Evolutionary conservation across 2,329 filamentous ascomycete species (phyloP), one percentile per base, ranked within the genome.

Genomic region (Fusarium longipes): DNA sequence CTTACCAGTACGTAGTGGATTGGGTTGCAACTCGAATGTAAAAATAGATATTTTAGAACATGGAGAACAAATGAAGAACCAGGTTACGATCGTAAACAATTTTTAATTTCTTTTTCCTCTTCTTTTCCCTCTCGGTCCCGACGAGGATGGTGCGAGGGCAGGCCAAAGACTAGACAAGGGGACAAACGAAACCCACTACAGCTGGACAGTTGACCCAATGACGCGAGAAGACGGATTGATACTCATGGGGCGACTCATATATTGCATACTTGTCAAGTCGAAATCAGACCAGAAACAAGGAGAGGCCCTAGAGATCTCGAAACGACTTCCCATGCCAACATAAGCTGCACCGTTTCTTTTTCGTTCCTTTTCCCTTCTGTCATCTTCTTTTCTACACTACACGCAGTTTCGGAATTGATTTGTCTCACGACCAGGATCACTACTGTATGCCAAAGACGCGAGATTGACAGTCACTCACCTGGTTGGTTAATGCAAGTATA

Each of bases 271-370:
- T 59, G 51, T 50, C 42, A 55, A 68, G 32, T 27, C 42, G 60
- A 39, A 54, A 55, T 65, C 51, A 44, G 53, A 48, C 51, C 53
- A 71, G 63, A 65, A 63, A 40, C 30, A 42, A 42, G 53, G 42
- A 53, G 36, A 38, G 44, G 48, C 22, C 54, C 38, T 50, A 53
- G 39, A 49, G 33, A 56, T 53, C 42, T 44, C 29, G 45, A 36
- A 33, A 18, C 47, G 50, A 40, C 8, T 27, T 42, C 38, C 38
- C 24, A 49, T 38, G 40, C 55, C 48, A 57, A 52, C 30, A 57
- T 35, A 27, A 24, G 33, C 29, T 30, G 32, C 35, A 10, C 38
- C 22, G 22, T 29, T 63, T 57, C 39, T 57, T 54, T 64, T 60
- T 57, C 20, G 30, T 58, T 64, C 52, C 24, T 50, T 30, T 50